Percentiles rank a stretch among this genome's conserved stretches.
Evolutionary conservation across 257 asterid genomes (phyloP).

Genomic region (Solanum dulcamara): DNA sequence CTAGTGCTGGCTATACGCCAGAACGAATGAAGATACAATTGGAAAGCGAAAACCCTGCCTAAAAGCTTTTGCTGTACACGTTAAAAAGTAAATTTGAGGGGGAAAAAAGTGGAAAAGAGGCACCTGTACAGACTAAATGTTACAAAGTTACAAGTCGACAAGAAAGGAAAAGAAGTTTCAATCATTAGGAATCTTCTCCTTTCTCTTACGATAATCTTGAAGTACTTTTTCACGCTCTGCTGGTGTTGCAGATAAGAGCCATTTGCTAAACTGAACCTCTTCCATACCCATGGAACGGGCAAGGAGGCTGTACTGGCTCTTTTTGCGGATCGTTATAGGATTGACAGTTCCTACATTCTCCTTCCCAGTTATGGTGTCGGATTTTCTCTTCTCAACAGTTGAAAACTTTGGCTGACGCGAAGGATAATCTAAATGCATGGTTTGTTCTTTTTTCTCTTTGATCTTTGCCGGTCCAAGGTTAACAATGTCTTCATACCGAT

Average conservation of each 20-base stretch:
- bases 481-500: constrained; percentile 81
- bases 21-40: neutral
- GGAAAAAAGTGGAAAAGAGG: neutral
- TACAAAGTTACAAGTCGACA: neutral
- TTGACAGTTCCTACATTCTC: constrained; percentile 9
- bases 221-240: constrained; percentile 20
- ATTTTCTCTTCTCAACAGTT: constrained; percentile 13
- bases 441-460: constrained; percentile 7
- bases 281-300: constrained; percentile 65
- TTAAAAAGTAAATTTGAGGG: neutral
- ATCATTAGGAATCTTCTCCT: constrained; percentile 11
- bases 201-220: constrained; percentile 16
- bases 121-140: neutral
- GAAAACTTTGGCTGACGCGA: neutral
- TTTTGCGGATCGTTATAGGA: constrained; percentile 33
- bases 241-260: constrained; percentile 41
- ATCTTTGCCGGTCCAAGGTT: constrained; percentile 32
- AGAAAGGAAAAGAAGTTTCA: neutral
- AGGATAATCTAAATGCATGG: constrained; percentile 1
- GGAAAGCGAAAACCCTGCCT: neutral
- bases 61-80: neutral
- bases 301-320: constrained; percentile 37
- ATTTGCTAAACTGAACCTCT: constrained; percentile 50
- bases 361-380: constrained; percentile 7
- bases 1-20: neutral